Percentiles rank a stretch among this genome's conserved stretches.
Evolutionary conservation across 306 rosid species (phyloP).

Genomic region (Castanospermum australe): DNA sequence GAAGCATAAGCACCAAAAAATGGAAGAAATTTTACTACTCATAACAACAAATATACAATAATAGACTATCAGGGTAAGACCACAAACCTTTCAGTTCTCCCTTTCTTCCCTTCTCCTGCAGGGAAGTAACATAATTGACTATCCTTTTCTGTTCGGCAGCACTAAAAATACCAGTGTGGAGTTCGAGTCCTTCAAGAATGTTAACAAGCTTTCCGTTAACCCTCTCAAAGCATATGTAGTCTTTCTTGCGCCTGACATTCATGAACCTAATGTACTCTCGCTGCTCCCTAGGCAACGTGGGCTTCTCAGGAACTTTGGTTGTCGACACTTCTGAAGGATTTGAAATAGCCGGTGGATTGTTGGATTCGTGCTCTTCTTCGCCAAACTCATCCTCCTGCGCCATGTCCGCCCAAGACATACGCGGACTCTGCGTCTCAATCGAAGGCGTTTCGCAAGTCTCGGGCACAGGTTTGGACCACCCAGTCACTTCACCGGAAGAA

Average conservation of each 20-base stretch:
- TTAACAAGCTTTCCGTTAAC: constrained; percentile 64
- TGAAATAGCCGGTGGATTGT: constrained; percentile 37
- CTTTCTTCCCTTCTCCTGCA: constrained; percentile 71
- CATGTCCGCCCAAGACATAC: constrained; percentile 98
- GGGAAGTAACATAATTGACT: constrained; percentile 49
- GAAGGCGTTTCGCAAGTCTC: constrained; percentile 23
- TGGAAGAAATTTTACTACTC: not conserved
- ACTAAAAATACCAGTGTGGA: constrained; percentile 79
- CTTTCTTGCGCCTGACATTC: constrained; percentile 62
- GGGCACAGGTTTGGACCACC: constrained; percentile 19
- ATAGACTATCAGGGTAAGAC: not conserved
- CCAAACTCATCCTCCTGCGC: constrained; percentile 87
- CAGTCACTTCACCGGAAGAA: constrained; percentile 20
- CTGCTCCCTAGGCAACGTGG: constrained; percentile 71
- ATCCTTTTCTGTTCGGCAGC: constrained; percentile 91
- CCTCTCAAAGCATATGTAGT: constrained; percentile 75
- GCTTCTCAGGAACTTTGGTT: constrained; percentile 50
- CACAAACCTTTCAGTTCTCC: constrained; percentile 82
- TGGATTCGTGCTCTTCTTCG: constrained; percentile 41
- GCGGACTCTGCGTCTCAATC: constrained; percentile 32
- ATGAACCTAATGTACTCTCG: constrained; percentile 73
- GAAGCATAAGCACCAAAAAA: not conserved
- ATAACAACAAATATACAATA: not conserved
- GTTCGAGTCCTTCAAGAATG: constrained; percentile 88
- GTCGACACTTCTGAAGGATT: constrained; percentile 34